These are phyloP conservation scores for Puccinia novopanici DNA, from an alignment of 1,284 basidiomycete species.

Conservation along the genomic window DNA sequence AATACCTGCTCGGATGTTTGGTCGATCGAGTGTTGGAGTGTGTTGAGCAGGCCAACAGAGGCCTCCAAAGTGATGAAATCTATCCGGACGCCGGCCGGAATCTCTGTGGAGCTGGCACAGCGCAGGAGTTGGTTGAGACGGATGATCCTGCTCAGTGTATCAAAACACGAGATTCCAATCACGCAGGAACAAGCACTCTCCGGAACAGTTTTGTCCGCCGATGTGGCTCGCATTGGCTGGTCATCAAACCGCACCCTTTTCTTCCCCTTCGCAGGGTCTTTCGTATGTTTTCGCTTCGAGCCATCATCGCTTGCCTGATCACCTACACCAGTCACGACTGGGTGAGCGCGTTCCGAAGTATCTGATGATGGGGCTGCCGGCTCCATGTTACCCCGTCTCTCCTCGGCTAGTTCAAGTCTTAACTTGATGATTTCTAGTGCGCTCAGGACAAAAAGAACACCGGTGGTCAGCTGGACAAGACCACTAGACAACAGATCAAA, in stretches of 20 bases:
- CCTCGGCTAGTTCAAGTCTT: slow-evolving; percentile 26
- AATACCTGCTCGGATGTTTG: not conserved
- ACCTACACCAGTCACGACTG: not conserved
- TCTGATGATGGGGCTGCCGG: not conserved
- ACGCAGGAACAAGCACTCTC: not conserved
- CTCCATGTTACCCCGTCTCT: not conserved
- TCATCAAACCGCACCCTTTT: slow-evolving; percentile 10
- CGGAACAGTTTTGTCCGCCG: not conserved
- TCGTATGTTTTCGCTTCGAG: slow-evolving; percentile 4
- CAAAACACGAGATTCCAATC: not conserved
- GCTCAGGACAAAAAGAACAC: not conserved
- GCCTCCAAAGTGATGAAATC: slow-evolving; percentile 19
- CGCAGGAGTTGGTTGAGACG: slow-evolving; percentile 24
- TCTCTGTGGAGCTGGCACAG: not conserved
- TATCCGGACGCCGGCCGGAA: not conserved
- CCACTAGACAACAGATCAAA: not conserved
- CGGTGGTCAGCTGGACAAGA: not conserved
- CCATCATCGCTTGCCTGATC: not conserved
- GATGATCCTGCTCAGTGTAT: slow-evolving; percentile 30
- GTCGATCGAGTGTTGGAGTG: slow-evolving; percentile 1
- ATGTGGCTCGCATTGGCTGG: not conserved
- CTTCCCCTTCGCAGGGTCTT: not conserved
- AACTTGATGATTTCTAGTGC: slow-evolving; percentile 31
- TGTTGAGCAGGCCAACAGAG: not conserved
- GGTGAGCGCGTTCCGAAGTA: slow-evolving; percentile 9